Evolutionary conservation across 768 basidiomycete genomes (phyloP), one percentile per base, ranked within the genome.

Genomic region (Lactifluus subvellereus): DNA sequence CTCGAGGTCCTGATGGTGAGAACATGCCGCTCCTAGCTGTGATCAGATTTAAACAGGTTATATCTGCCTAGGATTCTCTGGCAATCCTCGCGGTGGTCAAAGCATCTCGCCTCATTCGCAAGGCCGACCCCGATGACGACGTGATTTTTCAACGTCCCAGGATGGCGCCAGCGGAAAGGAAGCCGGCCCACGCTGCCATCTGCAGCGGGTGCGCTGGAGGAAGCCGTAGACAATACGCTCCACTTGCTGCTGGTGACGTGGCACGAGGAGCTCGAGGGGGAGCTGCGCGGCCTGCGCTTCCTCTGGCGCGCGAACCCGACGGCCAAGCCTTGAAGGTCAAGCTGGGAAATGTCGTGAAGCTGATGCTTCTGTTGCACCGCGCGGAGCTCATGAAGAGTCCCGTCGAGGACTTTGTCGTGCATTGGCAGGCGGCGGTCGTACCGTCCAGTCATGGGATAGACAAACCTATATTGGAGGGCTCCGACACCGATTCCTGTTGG

Each of bases 111-210:
- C 42, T 18, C 38, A 5, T 10, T n/a, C 38, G 10, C 48, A 56
- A n/a, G 38, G 20, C 40, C 1, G 49, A 45, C 48, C 49, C 45
- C 3, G 61, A 62, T 4, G 61, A 57, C 35, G 61, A 62, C 42
- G 61, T 62, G 22, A 62, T 62, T 18, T n/a, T 51, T 62, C 43
- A 62, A 62, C 27, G 61, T 62, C 16, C 61, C 61, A 6, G 61
- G 61, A 18, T 62, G 56, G 56, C 56, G 61, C 18, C 50, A 30
- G 43, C 55, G 61, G 33, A 47, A 27, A 8, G 56, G 47, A 16
- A 40, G 56, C 35, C 6, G 18, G 4, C 40, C 33, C 4, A 52
- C 56, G 0, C 55, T 57, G 11, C 55, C 55, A 0, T 38, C 61
- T 6, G 20, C 43, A 6, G 38, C 30, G 8, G 40, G 48, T 16